Evolutionary conservation across 2,329 filamentous ascomycete species (phyloP).

Genomic region (Alternaria dauci): DNA sequence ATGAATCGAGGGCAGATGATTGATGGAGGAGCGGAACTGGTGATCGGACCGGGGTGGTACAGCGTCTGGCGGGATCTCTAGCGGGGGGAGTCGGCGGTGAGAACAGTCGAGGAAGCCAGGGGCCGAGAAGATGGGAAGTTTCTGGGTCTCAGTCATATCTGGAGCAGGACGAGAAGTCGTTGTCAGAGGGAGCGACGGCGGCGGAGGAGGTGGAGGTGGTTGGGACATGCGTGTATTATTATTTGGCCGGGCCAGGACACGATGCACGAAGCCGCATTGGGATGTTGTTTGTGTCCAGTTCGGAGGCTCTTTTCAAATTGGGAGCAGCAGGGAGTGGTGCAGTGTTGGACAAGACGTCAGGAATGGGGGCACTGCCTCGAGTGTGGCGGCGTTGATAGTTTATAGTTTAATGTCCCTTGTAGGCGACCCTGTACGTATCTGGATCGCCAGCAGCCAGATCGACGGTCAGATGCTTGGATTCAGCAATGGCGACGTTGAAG

Average conservation of each 20-base stretch:
- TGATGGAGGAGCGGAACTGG: conserved; percentile 51
- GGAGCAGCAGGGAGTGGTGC: conserved; percentile 49
- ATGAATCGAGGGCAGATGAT: conserved; percentile 50
- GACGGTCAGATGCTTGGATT: conserved; percentile 43
- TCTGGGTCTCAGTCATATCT: conserved; percentile 59
- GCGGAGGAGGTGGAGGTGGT: conserved; percentile 49
- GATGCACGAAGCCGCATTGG: conserved; percentile 54
- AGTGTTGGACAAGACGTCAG: conserved; percentile 51
- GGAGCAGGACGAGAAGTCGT: conserved; percentile 43
- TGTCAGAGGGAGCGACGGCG: conserved; percentile 53
- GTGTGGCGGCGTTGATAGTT: conserved; percentile 51
- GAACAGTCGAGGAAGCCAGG: conserved; percentile 52
- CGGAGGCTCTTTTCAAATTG: conserved; percentile 46
- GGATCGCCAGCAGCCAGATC: conserved; percentile 51
- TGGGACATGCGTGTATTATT: conserved; percentile 56
- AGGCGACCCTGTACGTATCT: conserved; percentile 49
- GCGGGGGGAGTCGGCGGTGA: conserved; percentile 51
- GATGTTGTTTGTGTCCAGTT: conserved; percentile 47
- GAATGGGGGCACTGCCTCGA: conserved; percentile 50
- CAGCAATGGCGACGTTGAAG: conserved; percentile 48
- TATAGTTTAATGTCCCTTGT: conserved; percentile 46
- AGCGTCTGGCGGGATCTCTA: conserved; percentile 51
- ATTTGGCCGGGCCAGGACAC: conserved; percentile 51
- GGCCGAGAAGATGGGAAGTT: conserved; percentile 52
- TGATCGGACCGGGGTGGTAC: conserved; percentile 50